Evolutionary conservation across 106 monocot genomes (phyloP).

Genomic region (Xerophyta viscosa): DNA sequence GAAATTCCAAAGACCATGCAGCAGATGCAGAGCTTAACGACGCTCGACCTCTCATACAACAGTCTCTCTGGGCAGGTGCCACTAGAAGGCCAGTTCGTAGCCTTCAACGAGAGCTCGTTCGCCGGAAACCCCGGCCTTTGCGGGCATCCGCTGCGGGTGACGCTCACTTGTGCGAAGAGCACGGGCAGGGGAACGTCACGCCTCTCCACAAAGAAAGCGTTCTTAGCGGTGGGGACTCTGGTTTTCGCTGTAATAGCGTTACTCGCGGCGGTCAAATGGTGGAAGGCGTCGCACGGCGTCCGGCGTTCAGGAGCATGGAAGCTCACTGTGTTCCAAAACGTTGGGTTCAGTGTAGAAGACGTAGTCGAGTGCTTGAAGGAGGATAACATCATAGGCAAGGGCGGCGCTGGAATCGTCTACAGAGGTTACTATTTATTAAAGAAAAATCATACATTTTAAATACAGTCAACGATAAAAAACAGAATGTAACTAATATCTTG

Average conservation of each 20-base stretch:
- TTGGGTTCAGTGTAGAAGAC: constrained; percentile 57
- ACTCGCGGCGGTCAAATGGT: constrained; percentile 6
- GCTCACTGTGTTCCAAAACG: constrained; percentile 77
- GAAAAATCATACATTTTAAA: too few relatives aligned
- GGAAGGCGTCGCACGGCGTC: constrained; percentile 5
- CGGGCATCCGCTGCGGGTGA: constrained; percentile 25
- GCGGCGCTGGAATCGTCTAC: constrained; percentile 93
- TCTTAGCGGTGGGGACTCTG: constrained; percentile 4
- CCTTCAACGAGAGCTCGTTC: constrained; percentile 76
- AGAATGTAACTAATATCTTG: too few relatives aligned
- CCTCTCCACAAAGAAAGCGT: constrained; percentile 11
- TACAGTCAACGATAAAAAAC: too few relatives aligned
- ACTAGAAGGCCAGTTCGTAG: constrained; percentile 60
- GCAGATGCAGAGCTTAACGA: constrained; percentile 67
- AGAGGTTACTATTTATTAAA: too few relatives aligned
- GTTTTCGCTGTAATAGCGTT: not conserved
- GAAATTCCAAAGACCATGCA: too few relatives aligned
- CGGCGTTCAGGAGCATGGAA: constrained; percentile 31
- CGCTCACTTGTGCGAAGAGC: constrained; percentile 27
- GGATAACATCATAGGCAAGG: constrained; percentile 91
- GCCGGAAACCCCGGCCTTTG: constrained; percentile 70
- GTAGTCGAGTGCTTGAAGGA: constrained; percentile 79
- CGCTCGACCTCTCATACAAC: constrained; percentile 84
- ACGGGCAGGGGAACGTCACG: not conserved
- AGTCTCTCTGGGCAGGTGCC: constrained; percentile 54